Conservation (phyloP, 164 flowering plant genomes). For the Magnolia changhungtana region DNA sequence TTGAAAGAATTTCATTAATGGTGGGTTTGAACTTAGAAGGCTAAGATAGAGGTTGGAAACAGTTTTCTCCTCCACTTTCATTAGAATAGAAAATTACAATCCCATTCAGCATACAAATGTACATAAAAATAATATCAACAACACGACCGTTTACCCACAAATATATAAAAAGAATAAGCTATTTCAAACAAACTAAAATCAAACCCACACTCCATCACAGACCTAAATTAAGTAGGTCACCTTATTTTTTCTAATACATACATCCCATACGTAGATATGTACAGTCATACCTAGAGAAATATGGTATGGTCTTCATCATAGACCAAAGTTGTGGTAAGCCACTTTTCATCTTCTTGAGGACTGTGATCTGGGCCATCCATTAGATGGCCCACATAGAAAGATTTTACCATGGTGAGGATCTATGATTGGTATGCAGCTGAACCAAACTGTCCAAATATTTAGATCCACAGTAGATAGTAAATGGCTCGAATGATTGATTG, state of each 20-base stretch:
- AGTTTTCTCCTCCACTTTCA: background rate
- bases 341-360: background rate
- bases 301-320: background rate
- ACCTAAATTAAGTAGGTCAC: constrained; percentile 1
- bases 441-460: too few species aligned
- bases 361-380: background rate
- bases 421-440: too few species aligned
- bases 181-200: background rate
- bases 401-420: too few species aligned
- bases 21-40: background rate
- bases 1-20: constrained; percentile 1
- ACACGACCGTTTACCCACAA: constrained; percentile 12
- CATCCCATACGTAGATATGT: background rate
- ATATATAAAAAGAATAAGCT: background rate
- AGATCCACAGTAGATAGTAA: too few species aligned
- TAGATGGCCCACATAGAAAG: too few species aligned
- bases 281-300: background rate
- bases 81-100: background rate
- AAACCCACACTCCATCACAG: constrained; percentile 5
- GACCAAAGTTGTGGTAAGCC: background rate
- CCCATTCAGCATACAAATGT: background rate
- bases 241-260: constrained; percentile 2
- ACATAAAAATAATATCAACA: constrained; percentile 3
- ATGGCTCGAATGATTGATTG: too few species aligned
- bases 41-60: constrained; percentile 1